Evolutionary conservation across 106 monocot species (phyloP).

Genomic region (Iris macrosiphon): DNA sequence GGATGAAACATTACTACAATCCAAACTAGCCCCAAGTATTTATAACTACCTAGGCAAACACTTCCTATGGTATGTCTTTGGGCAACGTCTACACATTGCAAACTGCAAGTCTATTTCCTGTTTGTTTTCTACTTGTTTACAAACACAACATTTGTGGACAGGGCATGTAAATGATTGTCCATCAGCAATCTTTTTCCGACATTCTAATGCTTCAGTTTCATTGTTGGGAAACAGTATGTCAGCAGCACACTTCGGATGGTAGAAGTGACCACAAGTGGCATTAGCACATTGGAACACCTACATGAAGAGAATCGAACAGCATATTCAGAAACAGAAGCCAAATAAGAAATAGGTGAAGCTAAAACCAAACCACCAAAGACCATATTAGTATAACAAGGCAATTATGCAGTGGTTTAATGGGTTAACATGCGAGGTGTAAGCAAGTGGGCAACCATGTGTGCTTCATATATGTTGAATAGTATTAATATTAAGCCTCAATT

Average conservation of each 20-base stretch:
- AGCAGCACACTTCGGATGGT: slow-evolving; percentile 89
- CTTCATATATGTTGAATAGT: too few species aligned
- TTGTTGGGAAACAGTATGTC: slow-evolving; percentile 36
- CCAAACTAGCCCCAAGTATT: too few species aligned
- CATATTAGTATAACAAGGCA: too few species aligned
- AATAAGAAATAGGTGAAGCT: too few species aligned
- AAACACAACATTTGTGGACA: slow-evolving; percentile 67
- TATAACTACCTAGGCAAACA: slow-evolving; percentile 75
- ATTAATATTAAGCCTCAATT: too few species aligned
- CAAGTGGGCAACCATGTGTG: too few species aligned
- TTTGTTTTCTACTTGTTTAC: slow-evolving; percentile 76
- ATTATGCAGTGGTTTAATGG: too few species aligned
- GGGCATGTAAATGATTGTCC: slow-evolving; percentile 78
- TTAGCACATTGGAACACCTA: slow-evolving; percentile 76
- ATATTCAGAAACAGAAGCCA: background rate
- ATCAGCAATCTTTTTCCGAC: slow-evolving; percentile 41
- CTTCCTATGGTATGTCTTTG: slow-evolving; percentile 88
- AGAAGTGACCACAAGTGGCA: slow-evolving; percentile 95
- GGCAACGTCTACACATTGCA: slow-evolving; percentile 92
- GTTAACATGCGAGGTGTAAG: too few species aligned
- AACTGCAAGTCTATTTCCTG: slow-evolving; percentile 56
- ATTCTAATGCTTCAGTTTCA: slow-evolving; percentile 40
- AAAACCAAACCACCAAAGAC: too few species aligned
- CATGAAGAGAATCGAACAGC: background rate
- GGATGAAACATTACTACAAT: too few species aligned